These are phyloP conservation scores for Curvularia spicifera DNA, from an alignment of 2,329 filamentous ascomycete species.

Conservation along the genomic window DNA sequence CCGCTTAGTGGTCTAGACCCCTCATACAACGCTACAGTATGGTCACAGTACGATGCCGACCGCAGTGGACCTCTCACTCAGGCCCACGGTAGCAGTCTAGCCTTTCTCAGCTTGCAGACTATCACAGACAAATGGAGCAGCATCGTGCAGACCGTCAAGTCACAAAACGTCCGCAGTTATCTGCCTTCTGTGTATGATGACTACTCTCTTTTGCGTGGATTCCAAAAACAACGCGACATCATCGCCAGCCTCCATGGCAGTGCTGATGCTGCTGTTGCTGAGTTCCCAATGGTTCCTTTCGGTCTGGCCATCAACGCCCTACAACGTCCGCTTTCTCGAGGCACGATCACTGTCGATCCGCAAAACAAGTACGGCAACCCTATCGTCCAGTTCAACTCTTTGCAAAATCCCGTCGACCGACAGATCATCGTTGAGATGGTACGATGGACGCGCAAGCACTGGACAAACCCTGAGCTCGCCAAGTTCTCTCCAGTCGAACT, in stretches of 20 bases:
- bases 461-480: conserved; percentile 39
- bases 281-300: conserved; percentile 39
- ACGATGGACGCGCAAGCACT: conserved; percentile 46
- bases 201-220: conserved; percentile 28
- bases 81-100: conserved; percentile 33
- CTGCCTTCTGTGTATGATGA: conserved; percentile 29
- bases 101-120: conserved; percentile 28
- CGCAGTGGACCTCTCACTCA: conserved; percentile 38
- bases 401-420: conserved; percentile 47
- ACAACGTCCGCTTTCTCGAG: conserved; percentile 42
- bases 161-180: conserved; percentile 25
- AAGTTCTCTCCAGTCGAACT: conserved; percentile 43
- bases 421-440: conserved; percentile 46
- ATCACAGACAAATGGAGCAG: conserved; percentile 25
- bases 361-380: conserved; percentile 42
- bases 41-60: conserved; percentile 34
- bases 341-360: conserved; percentile 48
- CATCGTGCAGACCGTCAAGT: conserved; percentile 27
- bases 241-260: conserved; percentile 29
- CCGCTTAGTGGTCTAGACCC: conserved; percentile 30
- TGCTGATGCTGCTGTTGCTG: conserved; percentile 40
- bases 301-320: conserved; percentile 30
- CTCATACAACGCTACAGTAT: conserved; percentile 34
- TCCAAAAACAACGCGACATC: conserved; percentile 34
- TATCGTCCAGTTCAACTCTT: conserved; percentile 44